Conservation (phyloP, 352 stramenopile genomes). For the Blastocystis sp. region DNA sequence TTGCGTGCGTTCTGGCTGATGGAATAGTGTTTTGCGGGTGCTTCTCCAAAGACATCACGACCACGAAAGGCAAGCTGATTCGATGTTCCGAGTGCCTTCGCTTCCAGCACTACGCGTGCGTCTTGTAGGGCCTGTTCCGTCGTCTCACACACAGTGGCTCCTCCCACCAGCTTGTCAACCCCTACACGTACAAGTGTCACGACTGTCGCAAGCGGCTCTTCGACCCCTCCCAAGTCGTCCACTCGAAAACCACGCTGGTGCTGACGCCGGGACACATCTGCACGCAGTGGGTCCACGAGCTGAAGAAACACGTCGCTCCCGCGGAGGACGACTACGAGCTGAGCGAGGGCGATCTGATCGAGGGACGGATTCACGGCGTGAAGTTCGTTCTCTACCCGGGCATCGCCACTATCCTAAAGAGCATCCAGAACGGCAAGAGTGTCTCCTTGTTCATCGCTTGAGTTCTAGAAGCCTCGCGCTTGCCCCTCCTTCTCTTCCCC, state of each 20-base stretch:
- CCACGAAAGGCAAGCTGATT: neutral
- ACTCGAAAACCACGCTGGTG: conserved; percentile 32
- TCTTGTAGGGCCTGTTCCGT: neutral
- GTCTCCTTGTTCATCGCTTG: neutral
- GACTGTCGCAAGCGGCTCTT: conserved; percentile 20
- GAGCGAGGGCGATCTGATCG: neutral
- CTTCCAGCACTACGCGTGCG: conserved; percentile 36
- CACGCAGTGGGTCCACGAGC: conserved; percentile 50
- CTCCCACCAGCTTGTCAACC: neutral
- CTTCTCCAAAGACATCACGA: neutral
- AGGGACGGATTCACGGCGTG: conserved; percentile 5
- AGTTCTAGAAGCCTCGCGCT: neutral
- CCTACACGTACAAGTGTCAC: conserved; percentile 23
- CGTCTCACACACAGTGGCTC: neutral
- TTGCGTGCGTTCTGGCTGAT: no score
- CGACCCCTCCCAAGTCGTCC: neutral
- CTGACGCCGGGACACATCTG: conserved; percentile 46
- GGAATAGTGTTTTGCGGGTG: conserved; percentile 34
- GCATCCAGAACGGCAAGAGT: neutral
- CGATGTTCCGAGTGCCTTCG: conserved; percentile 2
- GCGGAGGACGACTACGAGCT: neutral
- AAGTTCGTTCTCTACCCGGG: conserved; percentile 51
- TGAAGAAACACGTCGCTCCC: conserved; percentile 21
- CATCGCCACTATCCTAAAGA: neutral
- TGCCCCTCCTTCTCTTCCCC: conserved; percentile 38